Evolutionary conservation across 2,329 filamentous ascomycete genomes (phyloP).

Genomic region (Alternaria arborescens): DNA sequence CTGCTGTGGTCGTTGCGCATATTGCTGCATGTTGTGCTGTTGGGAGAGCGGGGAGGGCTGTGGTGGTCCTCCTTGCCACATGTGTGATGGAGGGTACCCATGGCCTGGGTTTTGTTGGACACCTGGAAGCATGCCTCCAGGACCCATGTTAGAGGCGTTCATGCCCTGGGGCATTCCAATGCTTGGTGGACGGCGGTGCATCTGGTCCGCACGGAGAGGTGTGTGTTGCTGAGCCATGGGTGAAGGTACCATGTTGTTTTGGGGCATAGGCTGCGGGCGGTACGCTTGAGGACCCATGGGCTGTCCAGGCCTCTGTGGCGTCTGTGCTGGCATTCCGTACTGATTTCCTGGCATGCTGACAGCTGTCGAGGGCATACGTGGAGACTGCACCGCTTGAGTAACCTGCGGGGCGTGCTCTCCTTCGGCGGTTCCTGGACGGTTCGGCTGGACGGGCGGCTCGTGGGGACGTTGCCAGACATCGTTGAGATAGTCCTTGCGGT

Average conservation of each 20-base stretch:
- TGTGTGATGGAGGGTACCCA: constrained; percentile 56
- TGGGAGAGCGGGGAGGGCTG: constrained; percentile 59
- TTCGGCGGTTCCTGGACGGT: constrained; percentile 51
- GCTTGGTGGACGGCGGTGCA: constrained; percentile 72
- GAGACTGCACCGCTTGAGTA: constrained; percentile 58
- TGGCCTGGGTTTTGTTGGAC: constrained; percentile 56
- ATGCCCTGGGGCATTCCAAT: constrained; percentile 37
- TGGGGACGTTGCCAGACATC: constrained; percentile 84
- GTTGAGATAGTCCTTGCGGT: constrained; percentile 81
- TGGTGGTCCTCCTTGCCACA: constrained; percentile 60
- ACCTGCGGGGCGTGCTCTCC: constrained; percentile 51
- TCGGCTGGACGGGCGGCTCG: constrained; percentile 71
- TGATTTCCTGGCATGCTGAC: constrained; percentile 64
- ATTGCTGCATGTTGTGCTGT: constrained; percentile 57
- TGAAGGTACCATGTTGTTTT: constrained; percentile 75
- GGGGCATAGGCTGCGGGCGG: constrained; percentile 74
- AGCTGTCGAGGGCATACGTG: constrained; percentile 66
- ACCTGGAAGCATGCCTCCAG: constrained; percentile 48
- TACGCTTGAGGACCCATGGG: constrained; percentile 72
- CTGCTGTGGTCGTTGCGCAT: constrained; percentile 54
- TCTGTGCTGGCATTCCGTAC: constrained; percentile 66
- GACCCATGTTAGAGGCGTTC: constrained; percentile 45
- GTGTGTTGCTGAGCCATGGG: constrained; percentile 75
- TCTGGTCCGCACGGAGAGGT: constrained; percentile 65
- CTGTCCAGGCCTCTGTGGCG: constrained; percentile 65